Evolutionary conservation across 805 yeast genomes (phyloP).

Genomic region (Hanseniaspora osmophila): DNA sequence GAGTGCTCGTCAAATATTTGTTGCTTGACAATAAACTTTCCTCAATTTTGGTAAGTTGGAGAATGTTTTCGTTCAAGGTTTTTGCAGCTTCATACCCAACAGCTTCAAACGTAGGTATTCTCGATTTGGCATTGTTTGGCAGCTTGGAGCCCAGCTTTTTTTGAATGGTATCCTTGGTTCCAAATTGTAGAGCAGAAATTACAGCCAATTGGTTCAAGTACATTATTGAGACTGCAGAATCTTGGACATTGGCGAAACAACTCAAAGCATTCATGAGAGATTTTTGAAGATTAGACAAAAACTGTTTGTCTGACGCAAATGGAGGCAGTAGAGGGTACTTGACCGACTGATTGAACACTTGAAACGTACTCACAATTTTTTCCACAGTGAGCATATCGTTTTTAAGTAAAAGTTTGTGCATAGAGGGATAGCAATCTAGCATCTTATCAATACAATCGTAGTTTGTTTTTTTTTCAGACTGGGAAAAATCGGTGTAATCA

Average conservation of each 20-base stretch:
- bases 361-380: slow-evolving; percentile 35
- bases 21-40: slow-evolving; percentile 28
- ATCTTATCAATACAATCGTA: slow-evolving; percentile 49
- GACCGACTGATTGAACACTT: slow-evolving; percentile 49
- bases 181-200: slow-evolving; percentile 45
- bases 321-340: slow-evolving; percentile 62
- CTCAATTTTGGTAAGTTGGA: slow-evolving; percentile 17
- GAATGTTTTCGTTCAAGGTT: slow-evolving; percentile 28
- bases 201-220: slow-evolving; percentile 41
- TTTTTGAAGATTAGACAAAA: slow-evolving; percentile 50
- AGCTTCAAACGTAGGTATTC: slow-evolving; percentile 52
- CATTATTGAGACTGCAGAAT: slow-evolving; percentile 28
- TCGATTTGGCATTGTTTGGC: slow-evolving; percentile 19
- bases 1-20: slow-evolving; percentile 37
- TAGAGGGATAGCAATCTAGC: slow-evolving; percentile 36
- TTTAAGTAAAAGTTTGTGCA: slow-evolving; percentile 27
- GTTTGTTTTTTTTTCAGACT: slow-evolving; percentile 25
- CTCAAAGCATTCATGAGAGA: slow-evolving; percentile 39
- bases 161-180: slow-evolving; percentile 41
- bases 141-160: slow-evolving; percentile 33
- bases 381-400: slow-evolving; percentile 21
- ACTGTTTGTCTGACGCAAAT: slow-evolving; percentile 36
- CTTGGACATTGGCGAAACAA: slow-evolving; percentile 16
- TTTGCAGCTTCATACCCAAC: slow-evolving; percentile 36
- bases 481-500: slow-evolving; percentile 28